phyloP scores from a whole-genome alignment of 1,139 yeast species.

The Meyerozyma athensensis region DNA sequence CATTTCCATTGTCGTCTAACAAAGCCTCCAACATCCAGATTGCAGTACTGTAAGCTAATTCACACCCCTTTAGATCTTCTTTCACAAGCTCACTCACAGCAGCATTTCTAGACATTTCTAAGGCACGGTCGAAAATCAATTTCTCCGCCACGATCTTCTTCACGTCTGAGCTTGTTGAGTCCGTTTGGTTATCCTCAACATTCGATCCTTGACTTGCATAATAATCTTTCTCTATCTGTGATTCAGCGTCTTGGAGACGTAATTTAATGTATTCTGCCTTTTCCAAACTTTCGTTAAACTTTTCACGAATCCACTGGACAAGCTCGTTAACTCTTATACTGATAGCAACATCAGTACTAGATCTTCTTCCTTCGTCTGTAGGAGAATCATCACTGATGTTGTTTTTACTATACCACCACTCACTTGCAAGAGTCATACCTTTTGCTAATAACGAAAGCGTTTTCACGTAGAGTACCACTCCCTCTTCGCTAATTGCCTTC shows the following conservation, averaged over 20 bases:
- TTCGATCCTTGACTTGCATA: conserved; percentile 1
- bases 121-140: conserved; percentile 84
- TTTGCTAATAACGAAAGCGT: conserved; percentile 74
- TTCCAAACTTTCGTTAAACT: conserved; percentile 83
- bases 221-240: conserved; percentile 16
- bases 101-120: conserved; percentile 87
- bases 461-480: conserved; percentile 79
- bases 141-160: conserved; percentile 64
- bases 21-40: conserved; percentile 94
- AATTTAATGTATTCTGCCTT: conserved; percentile 75
- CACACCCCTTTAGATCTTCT: conserved; percentile 75
- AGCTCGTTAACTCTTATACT: conserved; percentile 58
- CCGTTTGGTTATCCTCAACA: conserved; percentile 6
- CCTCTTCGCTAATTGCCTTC: conserved; percentile 72
- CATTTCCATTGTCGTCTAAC: conserved; percentile 41
- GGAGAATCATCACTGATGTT: conserved; percentile 19
- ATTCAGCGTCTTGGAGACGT: conserved; percentile 49
- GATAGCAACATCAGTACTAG: background rate
- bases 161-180: conserved; percentile 5
- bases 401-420: conserved; percentile 69
- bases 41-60: conserved; percentile 82
- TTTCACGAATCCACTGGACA: conserved; percentile 90
- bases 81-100: conserved; percentile 82
- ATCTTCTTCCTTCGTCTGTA: background rate
- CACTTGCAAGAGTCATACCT: conserved; percentile 81